Percentiles rank a stretch among this genome's conserved stretches.
Evolutionary conservation across 805 yeast genomes (phyloP).

Genomic region (Kluyveromyces siamensis): DNA sequence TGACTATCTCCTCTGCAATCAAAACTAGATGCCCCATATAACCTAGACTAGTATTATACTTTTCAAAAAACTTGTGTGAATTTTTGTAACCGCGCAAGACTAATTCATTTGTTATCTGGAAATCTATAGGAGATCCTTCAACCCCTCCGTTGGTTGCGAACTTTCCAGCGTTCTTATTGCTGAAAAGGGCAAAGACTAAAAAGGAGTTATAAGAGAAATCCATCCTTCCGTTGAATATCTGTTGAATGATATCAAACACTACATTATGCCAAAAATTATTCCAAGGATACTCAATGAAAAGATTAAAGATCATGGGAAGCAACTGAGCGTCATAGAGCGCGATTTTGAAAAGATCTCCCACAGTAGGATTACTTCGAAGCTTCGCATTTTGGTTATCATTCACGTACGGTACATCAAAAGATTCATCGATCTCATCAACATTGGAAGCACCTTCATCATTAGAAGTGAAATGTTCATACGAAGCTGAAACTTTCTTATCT

Average conservation of each 20-base stretch:
- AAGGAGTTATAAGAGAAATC: conserved; percentile 80
- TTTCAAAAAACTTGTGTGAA: conserved; percentile 52
- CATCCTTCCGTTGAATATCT: conserved; percentile 79
- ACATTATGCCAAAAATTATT: conserved; percentile 95
- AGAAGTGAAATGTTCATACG: conserved; percentile 17
- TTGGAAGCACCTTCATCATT: conserved; percentile 23
- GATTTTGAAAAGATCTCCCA: conserved; percentile 84
- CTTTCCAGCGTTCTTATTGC: conserved; percentile 11
- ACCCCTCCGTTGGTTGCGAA: conserved; percentile 8
- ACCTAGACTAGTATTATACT: conserved; percentile 64
- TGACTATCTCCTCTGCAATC: conserved; percentile 92
- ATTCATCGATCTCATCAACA: conserved; percentile 27
- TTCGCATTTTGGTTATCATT: conserved; percentile 31
- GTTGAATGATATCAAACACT: conserved; percentile 93
- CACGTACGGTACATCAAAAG: conserved; percentile 28
- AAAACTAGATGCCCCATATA: conserved; percentile 95
- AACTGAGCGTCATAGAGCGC: conserved; percentile 68
- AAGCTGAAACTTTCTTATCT: conserved; percentile 5
- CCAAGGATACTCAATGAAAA: conserved; percentile 89
- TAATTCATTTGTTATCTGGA: conserved; percentile 47
- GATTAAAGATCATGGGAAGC: conserved; percentile 54
- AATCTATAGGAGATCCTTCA: conserved; percentile 36
- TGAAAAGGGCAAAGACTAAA: conserved; percentile 36
- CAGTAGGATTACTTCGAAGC: conserved; percentile 52
- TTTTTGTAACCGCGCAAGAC: conserved; percentile 54